A percentile compares a stretch with the other conserved stretches of the same genome.
These are phyloP conservation scores for Tulasnella sp. DNA, from an alignment of 768 basidiomycete genomes.

Conservation along the genomic window DNA sequence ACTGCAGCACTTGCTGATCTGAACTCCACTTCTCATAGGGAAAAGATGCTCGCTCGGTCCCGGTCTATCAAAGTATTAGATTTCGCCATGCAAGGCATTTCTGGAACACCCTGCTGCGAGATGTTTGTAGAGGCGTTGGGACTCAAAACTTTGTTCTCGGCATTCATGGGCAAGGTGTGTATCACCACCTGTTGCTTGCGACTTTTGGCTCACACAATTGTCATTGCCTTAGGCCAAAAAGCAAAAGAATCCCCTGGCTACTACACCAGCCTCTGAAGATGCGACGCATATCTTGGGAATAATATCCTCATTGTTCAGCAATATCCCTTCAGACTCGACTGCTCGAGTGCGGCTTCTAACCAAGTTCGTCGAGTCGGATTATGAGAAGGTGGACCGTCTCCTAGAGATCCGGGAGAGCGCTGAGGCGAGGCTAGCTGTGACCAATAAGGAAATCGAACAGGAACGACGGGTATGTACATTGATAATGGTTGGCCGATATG, in stretches of 20 bases:
- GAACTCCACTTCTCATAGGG: slow-evolving; percentile 44
- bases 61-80: slow-evolving; percentile 88
- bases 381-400: slow-evolving; percentile 92
- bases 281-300: slow-evolving; percentile 84
- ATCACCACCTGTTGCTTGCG: background rate
- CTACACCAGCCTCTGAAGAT: slow-evolving; percentile 67
- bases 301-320: slow-evolving; percentile 80
- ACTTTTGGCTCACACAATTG: background rate
- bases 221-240: slow-evolving; percentile 53
- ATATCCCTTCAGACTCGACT: slow-evolving; percentile 78
- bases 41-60: slow-evolving; percentile 74
- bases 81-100: slow-evolving; percentile 77
- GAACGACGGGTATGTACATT: slow-evolving; percentile 58
- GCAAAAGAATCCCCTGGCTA: slow-evolving; percentile 46
- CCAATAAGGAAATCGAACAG: slow-evolving; percentile 61
- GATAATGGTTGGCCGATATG: background rate
- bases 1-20: background rate
- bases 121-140: slow-evolving; percentile 84
- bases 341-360: slow-evolving; percentile 74
- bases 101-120: slow-evolving; percentile 67
- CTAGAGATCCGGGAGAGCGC: slow-evolving; percentile 80
- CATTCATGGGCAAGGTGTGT: slow-evolving; percentile 88
- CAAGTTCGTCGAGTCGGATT: slow-evolving; percentile 90
- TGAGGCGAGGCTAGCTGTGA: slow-evolving; percentile 51
- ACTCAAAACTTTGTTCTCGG: slow-evolving; percentile 82